Base-by-base conservation (phyloP, 805 yeast genomes). In the Candida coleopterorum region DNA sequence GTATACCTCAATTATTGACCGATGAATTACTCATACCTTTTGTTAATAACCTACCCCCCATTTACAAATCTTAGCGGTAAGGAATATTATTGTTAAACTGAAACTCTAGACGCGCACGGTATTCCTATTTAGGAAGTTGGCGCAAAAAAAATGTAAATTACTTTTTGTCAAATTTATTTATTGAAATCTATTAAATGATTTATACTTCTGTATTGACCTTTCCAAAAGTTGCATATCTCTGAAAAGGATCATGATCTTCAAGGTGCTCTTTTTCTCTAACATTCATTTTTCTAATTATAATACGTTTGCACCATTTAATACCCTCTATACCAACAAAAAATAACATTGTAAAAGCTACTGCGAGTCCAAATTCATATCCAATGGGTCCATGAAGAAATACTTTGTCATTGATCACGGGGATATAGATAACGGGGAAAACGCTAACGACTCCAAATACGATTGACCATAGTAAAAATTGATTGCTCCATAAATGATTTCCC, bases 391-490 rank as follows among this genome's bases (percentile, higher is more conserved):
- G 95, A 48, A 80, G 64, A 55, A 86, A 86, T 7, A 86, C 95
- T 43, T 74, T 72, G 30, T 69, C 62, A 57, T 86, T 86, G 53
- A 86, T 85, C n/a, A 83, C 94, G 6, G 96, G 95, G 45, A 86
- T 86, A 59, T 85, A 85, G 25, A 85, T 77, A 14, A 85, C 82
- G 29, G 95, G 95, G 73, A 86, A 80, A 4, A 83, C 79, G 2
- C 86, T 71, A 10, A 73, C 57, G 43, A 82, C 74, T 2, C 93
- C 96, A 35, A 74, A 63, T 24, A 81, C 53, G 31, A 86, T 75
- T 1, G 95, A 84, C 88, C 89, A 85, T 65, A 85, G 82, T 51
- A 86, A 66, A 45, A 86, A 78, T 57, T 82, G 76, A 60, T 86
- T 86, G 10, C 61, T 60, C 85, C 87, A 84, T 29, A 85, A 58